A percentile compares a stretch with the other conserved stretches of the same genome.
These are phyloP conservation scores for Suaeda aralocaspica DNA, from an alignment of 148 eudicot genomes.

Conservation along the genomic window DNA sequence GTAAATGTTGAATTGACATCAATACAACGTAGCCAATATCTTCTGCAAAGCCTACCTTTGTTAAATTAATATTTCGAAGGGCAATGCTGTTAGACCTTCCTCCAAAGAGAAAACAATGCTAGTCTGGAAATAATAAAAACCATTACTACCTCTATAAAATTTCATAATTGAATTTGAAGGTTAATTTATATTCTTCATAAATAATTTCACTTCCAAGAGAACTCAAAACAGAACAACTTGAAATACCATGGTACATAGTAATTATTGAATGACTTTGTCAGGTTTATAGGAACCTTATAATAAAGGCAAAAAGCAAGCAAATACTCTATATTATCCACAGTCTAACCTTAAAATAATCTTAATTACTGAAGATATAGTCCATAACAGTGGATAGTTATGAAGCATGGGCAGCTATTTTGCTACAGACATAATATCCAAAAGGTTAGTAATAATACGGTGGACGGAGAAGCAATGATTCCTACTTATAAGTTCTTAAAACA, in stretches of 20 bases:
- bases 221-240: background rate
- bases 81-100: constrained; percentile 95
- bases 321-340: too few relatives aligned
- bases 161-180: background rate
- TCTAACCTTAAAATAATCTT: too few relatives aligned
- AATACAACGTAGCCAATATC: background rate
- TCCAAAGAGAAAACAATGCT: constrained; percentile 88
- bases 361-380: background rate
- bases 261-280: background rate
- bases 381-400: background rate
- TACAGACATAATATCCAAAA: background rate
- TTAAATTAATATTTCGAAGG: constrained; percentile 69
- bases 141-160: background rate
- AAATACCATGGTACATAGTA: background rate
- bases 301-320: too few relatives aligned
- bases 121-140: constrained; percentile 40
- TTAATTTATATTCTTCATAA: background rate
- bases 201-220: background rate
- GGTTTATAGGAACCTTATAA: background rate
- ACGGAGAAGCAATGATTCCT: background rate
- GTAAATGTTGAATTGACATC: constrained; percentile 2
- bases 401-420: background rate
- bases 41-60: constrained; percentile 52
- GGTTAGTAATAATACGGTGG: background rate
- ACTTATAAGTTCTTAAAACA: background rate